Conservation (phyloP, 1,284 basidiomycete species). For the Cutaneotrichosporon sp. region DNA sequence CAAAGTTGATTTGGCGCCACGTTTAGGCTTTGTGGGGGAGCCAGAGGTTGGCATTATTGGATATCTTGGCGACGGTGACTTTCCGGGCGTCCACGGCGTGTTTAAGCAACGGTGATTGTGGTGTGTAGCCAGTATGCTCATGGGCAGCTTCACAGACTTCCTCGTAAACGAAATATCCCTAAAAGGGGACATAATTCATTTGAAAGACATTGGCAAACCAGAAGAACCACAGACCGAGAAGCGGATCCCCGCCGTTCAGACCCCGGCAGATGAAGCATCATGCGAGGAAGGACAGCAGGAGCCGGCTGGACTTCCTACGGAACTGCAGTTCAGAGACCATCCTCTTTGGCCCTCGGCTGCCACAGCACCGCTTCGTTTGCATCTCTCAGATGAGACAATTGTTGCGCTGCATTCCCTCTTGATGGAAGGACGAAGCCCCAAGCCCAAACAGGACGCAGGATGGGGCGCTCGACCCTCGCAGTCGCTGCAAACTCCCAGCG, state of each 20-base stretch:
- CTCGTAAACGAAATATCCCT: conserved; percentile 82
- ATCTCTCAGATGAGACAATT: conserved; percentile 60
- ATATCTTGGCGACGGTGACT: conserved; percentile 67
- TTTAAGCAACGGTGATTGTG: conserved; percentile 80
- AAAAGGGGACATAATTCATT: conserved; percentile 67
- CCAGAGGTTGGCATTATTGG: conserved; percentile 85
- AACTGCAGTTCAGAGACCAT: conserved; percentile 33
- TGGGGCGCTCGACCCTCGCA: conserved; percentile 45
- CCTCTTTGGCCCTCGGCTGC: conserved; percentile 63
- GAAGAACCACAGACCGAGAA: conserved; percentile 50
- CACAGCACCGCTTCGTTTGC: conserved; percentile 56
- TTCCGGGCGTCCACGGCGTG: conserved; percentile 69
- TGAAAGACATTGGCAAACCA: conserved; percentile 65
- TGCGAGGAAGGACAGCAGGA: background rate
- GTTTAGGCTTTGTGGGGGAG: conserved; percentile 57
- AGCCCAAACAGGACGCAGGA: conserved; percentile 52
- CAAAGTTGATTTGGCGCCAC: conserved; percentile 25
- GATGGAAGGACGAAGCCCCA: conserved; percentile 70
- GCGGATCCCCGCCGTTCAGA: no score
- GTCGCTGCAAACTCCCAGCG: conserved; percentile 29
- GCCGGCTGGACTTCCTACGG: conserved; percentile 14
- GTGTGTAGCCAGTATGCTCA: background rate
- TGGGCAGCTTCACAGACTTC: conserved; percentile 85
- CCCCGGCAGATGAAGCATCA: background rate
- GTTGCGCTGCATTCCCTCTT: conserved; percentile 64